Percentiles rank a stretch among this genome's conserved stretches.
These are phyloP conservation scores for Podila epigama DNA, from an alignment of 192 early-diverging fungal species.

Conservation along the genomic window DNA sequence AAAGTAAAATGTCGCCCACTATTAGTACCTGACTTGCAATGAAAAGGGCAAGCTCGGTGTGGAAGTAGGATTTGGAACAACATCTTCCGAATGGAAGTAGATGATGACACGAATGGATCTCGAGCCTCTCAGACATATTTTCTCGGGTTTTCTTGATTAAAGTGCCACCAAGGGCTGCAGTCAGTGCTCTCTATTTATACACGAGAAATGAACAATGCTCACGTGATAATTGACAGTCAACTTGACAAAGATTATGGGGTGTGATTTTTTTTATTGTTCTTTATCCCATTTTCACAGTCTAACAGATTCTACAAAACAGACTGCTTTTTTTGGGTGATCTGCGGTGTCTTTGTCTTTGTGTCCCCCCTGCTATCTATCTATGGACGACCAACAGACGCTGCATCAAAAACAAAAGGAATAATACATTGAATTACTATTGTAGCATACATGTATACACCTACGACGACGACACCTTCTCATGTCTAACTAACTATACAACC, in stretches of 20 bases:
- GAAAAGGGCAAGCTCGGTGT: slow-evolving; percentile 30
- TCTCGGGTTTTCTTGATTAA: slow-evolving; percentile 26
- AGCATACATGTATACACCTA: no score
- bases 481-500: no score
- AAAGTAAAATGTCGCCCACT: slow-evolving; percentile 15
- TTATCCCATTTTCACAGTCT: no score
- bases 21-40: slow-evolving; percentile 37
- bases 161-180: not conserved
- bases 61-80: slow-evolving; percentile 26
- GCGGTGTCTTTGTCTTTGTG: no score
- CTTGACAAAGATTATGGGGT: not conserved
- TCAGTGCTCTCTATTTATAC: not conserved
- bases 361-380: no score
- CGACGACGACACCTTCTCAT: no score
- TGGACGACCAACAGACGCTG: no score
- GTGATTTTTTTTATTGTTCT: no score
- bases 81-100: slow-evolving; percentile 46
- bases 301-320: no score
- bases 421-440: no score
- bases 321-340: no score
- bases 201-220: not conserved
- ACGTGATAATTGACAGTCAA: not conserved
- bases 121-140: slow-evolving; percentile 43
- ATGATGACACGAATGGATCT: slow-evolving; percentile 35
- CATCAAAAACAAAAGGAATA: no score